Evolutionary conservation across 202 grass and related monocot genomes (phyloP).

Genomic region (Schoenoplectus tabernaemontani): DNA sequence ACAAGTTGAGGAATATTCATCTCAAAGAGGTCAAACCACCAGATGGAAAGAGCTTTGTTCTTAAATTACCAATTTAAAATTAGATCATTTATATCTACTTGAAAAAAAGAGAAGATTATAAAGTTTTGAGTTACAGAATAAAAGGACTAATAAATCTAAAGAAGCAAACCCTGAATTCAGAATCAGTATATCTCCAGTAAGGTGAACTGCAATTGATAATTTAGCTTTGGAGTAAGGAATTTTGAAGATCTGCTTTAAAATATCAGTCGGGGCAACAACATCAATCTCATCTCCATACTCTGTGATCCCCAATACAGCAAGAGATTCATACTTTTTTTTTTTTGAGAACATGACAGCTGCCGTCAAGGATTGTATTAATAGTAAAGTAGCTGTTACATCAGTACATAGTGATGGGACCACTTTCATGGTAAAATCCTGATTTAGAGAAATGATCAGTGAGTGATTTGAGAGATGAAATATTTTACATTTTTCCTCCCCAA

Average conservation of each 20-base stretch:
- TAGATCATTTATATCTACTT: not conserved
- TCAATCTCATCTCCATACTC: conserved; percentile 91
- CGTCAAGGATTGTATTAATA: no score
- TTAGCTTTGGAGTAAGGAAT: conserved; percentile 91
- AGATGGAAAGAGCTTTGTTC: not conserved
- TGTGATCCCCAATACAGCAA: conserved; percentile 79
- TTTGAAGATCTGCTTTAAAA: conserved; percentile 97
- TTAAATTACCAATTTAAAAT: not conserved
- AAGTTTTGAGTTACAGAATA: conserved; percentile 2
- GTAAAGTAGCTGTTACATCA: no score
- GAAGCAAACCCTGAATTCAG: conserved; percentile 80
- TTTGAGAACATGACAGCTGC: no score
- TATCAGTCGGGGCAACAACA: conserved; percentile 84
- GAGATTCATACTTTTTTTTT: conserved; percentile 91
- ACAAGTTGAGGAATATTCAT: not conserved
- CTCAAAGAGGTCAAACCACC: no score
- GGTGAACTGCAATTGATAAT: conserved; percentile 87
- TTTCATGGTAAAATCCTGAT: conserved; percentile 55
- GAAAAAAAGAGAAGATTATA: not conserved
- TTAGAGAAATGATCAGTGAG: conserved; percentile 18
- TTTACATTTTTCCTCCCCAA: not conserved
- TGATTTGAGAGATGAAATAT: not conserved
- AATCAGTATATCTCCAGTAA: conserved; percentile 83
- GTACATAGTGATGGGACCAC: conserved; percentile 38
- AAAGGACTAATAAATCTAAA: conserved; percentile 15